Evolutionary conservation across 306 rosid species (phyloP), one percentile per base, ranked within the genome.

Genomic region (Cicer judaicum): DNA sequence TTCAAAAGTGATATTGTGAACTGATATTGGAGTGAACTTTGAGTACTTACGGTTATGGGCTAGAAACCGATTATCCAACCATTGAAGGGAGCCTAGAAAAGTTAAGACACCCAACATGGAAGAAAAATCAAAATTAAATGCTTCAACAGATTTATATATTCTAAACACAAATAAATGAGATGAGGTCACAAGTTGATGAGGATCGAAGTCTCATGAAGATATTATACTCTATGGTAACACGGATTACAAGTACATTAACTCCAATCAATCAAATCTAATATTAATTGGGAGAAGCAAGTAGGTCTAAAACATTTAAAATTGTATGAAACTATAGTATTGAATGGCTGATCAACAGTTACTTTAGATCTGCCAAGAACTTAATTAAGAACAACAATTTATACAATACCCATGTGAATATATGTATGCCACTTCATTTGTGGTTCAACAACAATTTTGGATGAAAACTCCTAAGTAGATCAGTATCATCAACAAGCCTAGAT

Each of bases 371-470:
- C 61, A 60, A 47, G 36, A 76, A 39, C 76, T 65, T 44, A 79
- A 40, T 40, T 40, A 7, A 41, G 40, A 42, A 50, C 41, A 48
- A 80, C 47, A 68, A 64, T 52, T 54, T 47, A 53, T 14, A 70
- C 66, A 57, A 66, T 21, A 66, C n/a, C 54, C 10, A 57, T 56
- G 19, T 54, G 11, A 44, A 68, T 39, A 49, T 42, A 64, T 29
- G 10, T 56, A 39, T 15, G 38, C 64, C 67, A 71, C 75, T 48
- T 56, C 70, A 56, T 64, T 78, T 14, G 66, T 55, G 72, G 79
- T 77, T 77, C 66, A 64, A 21, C 66, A 71, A 71, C 36, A 68
- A 42, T 24, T 50, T 74, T 42, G 6, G 38, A 55, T 70, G 46
- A 36, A 75, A 75, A 48, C 29, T 71, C 29, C 64, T 63, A 70